Base-by-base conservation (phyloP, 805 yeast genomes). In the Brettanomyces custersianus region DNA sequence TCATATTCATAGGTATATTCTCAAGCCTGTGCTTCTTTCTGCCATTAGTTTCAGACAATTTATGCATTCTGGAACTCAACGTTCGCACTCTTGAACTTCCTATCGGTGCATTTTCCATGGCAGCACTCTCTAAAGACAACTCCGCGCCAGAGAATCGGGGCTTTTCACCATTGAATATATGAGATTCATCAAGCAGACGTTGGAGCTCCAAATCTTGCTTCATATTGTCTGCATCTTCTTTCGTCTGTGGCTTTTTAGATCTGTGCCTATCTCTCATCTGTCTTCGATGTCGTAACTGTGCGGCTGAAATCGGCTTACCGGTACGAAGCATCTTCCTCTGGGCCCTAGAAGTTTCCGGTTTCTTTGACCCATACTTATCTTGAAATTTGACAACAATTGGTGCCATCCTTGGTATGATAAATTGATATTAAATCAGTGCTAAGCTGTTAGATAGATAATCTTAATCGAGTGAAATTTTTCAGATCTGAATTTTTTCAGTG, bases 1-100 rank as follows among this genome's bases (percentile, higher is more conserved):
- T 70, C 66, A 86, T 75, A 15, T 72, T 56, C 87, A 92, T 88
- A 16, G 97, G 95, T 74, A 86, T 84, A 35, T 77, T 82, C 45
- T 83, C 92, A 24, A 80, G 56, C 36, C 62, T 72, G 47, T 47
- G 51, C 25, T 52, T 56, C 16, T 22, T 13, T 27, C 38, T 39
- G 12, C 69, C 80, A 40, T 70, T 68, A 0, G 63, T 52, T 5
- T 63, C 47, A 0, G 84, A 67, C 2, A 75, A 42, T 9, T 62
- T 55, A 11, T 71, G 57, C 38, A 83, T 59, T 38, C 90, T 63
- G 29, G 72, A 68, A 36, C 74, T 74, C 33, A 82, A 53, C 0
- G 85, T 74, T 41, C 81, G 68, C 35, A 70, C 69, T 39, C 90
- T 63, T 1, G 84, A 80, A 33, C 74, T 77, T 6, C 94, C 94